Evolutionary conservation across 2,329 filamentous ascomycete species (phyloP).

Genomic region (Verticillium albo-atrum): DNA sequence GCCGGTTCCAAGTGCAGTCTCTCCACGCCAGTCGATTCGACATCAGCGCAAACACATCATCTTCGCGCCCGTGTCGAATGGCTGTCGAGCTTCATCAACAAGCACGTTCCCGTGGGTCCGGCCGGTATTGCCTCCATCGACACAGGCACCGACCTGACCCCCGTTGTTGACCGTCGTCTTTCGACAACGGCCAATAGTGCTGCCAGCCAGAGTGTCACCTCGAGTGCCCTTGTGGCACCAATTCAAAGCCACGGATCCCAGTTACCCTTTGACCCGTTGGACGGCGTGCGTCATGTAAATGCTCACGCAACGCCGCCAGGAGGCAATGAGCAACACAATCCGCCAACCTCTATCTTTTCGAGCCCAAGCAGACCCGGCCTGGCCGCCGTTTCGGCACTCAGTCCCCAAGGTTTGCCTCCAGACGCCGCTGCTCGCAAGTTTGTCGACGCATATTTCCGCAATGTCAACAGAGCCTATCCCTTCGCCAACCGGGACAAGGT

Average conservation of each 20-base stretch:
- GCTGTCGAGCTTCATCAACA: conserved; percentile 32
- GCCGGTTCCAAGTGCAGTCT: conserved; percentile 34
- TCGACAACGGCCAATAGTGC: conserved; percentile 2
- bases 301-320: neutral
- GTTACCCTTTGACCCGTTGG: neutral
- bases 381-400: neutral
- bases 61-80: conserved; percentile 34
- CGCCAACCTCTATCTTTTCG: neutral
- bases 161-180: neutral
- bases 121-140: conserved; percentile 28
- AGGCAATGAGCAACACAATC: neutral
- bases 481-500: conserved; percentile 34
- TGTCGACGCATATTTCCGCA: conserved; percentile 39
- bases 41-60: conserved; percentile 28
- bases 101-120: conserved; percentile 16
- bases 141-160: conserved; percentile 26
- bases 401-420: conserved; percentile 9
- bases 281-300: neutral
- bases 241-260: neutral
- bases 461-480: conserved; percentile 40
- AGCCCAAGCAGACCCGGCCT: neutral
- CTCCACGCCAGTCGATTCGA: conserved; percentile 21
- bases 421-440: conserved; percentile 25
- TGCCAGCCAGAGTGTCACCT: neutral
- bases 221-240: neutral